phyloP scores from a whole-genome alignment of 2,329 filamentous ascomycete genomes.

The Epichloe scottii region DNA sequence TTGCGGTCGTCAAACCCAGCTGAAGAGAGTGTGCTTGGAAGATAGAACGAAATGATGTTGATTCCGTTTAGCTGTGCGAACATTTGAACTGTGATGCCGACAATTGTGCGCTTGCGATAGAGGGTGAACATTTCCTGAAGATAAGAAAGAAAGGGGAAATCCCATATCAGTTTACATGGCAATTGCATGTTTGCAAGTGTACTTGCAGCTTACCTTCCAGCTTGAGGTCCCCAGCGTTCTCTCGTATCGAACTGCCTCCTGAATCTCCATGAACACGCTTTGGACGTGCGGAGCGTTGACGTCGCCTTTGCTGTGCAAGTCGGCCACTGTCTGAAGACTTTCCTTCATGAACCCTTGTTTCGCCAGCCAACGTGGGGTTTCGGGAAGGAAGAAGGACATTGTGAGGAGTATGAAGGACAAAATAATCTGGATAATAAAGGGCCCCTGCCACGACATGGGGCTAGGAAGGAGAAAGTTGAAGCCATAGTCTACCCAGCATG shows the following conservation, averaged over 20 bases:
- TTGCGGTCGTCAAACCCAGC: conserved; percentile 24
- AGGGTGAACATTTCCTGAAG: conserved; percentile 27
- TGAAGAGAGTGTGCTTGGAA: conserved; percentile 21
- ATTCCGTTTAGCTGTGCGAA: conserved; percentile 28
- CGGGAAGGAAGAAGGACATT: conserved; percentile 15
- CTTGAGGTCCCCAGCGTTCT: conserved; percentile 5
- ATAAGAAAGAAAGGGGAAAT: background rate
- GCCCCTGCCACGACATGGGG: conserved; percentile 8
- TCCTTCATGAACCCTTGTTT: conserved; percentile 20
- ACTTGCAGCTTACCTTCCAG: background rate
- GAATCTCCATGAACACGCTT: conserved; percentile 16
- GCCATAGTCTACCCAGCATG: conserved; percentile 9
- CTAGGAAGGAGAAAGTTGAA: conserved; percentile 7
- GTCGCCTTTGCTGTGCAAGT: conserved; percentile 24
- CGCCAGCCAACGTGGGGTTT: conserved; percentile 28
- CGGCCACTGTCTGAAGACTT: conserved; percentile 24
- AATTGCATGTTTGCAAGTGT: too few relatives aligned
- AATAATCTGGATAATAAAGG: conserved; percentile 9
- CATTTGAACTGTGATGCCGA: conserved; percentile 28
- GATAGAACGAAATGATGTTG: conserved; percentile 30
- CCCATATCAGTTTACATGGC: background rate
- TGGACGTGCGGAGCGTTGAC: conserved; percentile 22
- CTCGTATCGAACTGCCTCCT: conserved; percentile 6
- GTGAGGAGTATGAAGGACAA: conserved; percentile 6
- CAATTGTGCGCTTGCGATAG: conserved; percentile 28